phyloP scores from a whole-genome alignment of 768 basidiomycete genomes.

The Tulasnella sp. region DNA sequence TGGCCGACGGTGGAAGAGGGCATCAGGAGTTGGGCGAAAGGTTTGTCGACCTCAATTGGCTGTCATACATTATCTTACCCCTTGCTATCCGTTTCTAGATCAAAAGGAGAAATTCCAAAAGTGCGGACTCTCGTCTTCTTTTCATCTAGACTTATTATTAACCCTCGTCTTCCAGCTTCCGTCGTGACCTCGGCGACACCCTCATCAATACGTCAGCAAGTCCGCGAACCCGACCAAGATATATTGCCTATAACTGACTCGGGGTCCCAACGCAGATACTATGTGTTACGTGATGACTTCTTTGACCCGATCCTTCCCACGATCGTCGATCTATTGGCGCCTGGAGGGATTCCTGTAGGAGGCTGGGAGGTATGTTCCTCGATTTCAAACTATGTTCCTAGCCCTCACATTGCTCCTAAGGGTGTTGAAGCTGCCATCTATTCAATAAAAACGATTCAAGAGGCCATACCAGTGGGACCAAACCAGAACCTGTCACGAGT shows the following conservation, averaged over 20 bases:
- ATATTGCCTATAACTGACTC: not conserved
- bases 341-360: slow-evolving; percentile 39
- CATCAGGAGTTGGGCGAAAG: slow-evolving; percentile 61
- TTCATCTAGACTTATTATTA: not conserved
- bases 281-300: slow-evolving; percentile 82
- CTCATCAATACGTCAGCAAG: slow-evolving; percentile 74
- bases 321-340: slow-evolving; percentile 52
- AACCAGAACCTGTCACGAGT: slow-evolving; percentile 56
- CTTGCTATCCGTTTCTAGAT: slow-evolving; percentile 45
- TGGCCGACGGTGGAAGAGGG: slow-evolving; percentile 54
- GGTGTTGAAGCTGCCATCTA: slow-evolving; percentile 84
- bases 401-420: slow-evolving; percentile 41
- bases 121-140: slow-evolving; percentile 44
- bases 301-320: slow-evolving; percentile 65
- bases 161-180: slow-evolving; percentile 51
- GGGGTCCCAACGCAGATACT: slow-evolving; percentile 58
- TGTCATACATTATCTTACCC: not conserved
- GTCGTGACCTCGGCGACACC: slow-evolving; percentile 82
- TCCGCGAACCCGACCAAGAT: not conserved
- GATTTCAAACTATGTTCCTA: not conserved
- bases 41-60: slow-evolving; percentile 41
- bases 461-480: slow-evolving; percentile 67
- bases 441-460: slow-evolving; percentile 81
- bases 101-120: slow-evolving; percentile 75
- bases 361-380: slow-evolving; percentile 63